Conservation (phyloP, 2,329 filamentous ascomycete species). For the Chalaropsis thielavioides region DNA sequence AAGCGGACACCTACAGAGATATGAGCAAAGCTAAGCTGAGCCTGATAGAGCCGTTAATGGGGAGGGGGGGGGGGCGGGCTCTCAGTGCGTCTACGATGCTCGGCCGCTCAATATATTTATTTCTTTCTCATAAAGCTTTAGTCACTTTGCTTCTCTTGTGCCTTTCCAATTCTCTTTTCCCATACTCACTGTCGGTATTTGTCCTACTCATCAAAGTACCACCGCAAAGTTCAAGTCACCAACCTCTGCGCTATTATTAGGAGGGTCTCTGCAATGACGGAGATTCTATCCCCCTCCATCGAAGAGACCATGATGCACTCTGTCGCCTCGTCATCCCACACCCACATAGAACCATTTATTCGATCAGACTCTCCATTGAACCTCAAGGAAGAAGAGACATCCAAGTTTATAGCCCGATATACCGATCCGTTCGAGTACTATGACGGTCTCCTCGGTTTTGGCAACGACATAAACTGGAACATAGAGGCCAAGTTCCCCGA, state of each 20-base stretch:
- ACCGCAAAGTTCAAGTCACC: background rate
- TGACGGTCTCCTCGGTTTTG: constrained; percentile 2
- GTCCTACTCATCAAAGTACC: background rate
- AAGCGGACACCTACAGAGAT: background rate
- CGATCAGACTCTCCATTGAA: background rate
- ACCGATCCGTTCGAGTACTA: constrained; percentile 3
- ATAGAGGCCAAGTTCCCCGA: background rate
- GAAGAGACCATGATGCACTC: background rate
- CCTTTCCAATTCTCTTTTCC: background rate
- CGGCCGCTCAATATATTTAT: background rate
- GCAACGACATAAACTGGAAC: background rate
- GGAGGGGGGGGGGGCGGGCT: background rate
- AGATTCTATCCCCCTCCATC: background rate
- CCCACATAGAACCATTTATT: background rate
- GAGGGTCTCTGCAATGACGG: background rate
- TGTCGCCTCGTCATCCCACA: background rate
- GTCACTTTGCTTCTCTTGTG: background rate
- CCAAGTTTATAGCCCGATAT: background rate
- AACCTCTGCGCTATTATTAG: background rate
- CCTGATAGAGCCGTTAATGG: background rate
- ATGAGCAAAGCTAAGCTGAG: no score
- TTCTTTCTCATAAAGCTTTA: background rate
- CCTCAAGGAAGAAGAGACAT: background rate
- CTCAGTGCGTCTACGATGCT: background rate
- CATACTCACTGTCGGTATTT: background rate